Percentiles rank a stretch among this genome's conserved stretches.
Conservation (phyloP, 2,329 filamentous ascomycete species). For the Penicillium sp. region DNA sequence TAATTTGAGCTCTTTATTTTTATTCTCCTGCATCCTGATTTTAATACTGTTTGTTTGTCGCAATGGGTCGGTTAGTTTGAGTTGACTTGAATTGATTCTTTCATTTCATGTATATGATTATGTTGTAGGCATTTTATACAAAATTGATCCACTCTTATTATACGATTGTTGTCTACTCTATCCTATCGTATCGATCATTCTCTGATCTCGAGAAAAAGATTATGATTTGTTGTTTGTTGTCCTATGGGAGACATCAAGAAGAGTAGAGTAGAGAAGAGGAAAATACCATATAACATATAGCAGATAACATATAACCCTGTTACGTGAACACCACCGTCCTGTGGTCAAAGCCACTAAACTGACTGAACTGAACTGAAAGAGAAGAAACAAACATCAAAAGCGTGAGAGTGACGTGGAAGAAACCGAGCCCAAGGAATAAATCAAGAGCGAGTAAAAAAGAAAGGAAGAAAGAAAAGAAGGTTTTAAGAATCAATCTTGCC, state of each 20-base stretch:
- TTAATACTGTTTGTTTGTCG: not conserved
- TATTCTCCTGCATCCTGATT: not conserved
- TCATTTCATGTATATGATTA: no score
- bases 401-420: conserved; percentile 15
- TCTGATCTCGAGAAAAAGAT: not conserved
- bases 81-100: not conserved
- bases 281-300: not conserved
- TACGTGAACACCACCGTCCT: conserved; percentile 10
- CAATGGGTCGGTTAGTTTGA: not conserved
- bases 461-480: conserved; percentile 17
- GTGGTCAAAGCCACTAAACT: conserved; percentile 1
- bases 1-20: not conserved
- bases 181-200: no score
- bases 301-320: not conserved
- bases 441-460: conserved; percentile 8
- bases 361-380: not conserved
- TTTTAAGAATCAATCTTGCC: conserved; percentile 45
- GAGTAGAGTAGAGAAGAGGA: not conserved
- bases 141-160: no score
- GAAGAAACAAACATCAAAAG: conserved; percentile 17
- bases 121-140: no score
- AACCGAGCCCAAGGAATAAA: conserved; percentile 4
- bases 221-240: no score
- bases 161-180: no score
- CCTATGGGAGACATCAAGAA: no score